Evolutionary conservation across 1,284 basidiomycete species (phyloP), one percentile per base, ranked within the genome.

Genomic region (Ceratobasidium sp.): DNA sequence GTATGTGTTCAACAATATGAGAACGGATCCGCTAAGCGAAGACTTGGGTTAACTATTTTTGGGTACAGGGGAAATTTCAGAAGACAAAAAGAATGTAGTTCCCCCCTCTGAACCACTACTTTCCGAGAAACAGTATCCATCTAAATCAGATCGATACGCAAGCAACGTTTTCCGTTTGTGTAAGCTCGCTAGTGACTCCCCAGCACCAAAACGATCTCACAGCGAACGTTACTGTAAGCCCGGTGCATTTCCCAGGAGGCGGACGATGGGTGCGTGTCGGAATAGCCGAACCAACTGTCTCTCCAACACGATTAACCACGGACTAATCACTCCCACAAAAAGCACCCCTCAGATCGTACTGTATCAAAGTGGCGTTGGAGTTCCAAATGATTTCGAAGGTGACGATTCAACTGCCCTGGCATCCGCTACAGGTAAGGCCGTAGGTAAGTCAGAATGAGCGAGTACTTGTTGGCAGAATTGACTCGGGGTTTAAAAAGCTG

Each of bases 281-380:
- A 28, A 28, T 56, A 28, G 5, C 39, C 39, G 13, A 42, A 42
- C 5, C 39, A 13, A 13, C 5, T 5, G 39, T 42, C 39, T 6
- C 39, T 42, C 39, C 13, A 53, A 53, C 20, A 7, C 51, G 51
- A 17, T 20, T 53, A 20, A n/a, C 7, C 51, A 53, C 20, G 26
- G 20, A 20, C 51, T 20, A 47, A n/a, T 53, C 51, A 42, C 39
- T 42, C 7, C 5, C 5, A 5, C 39, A 8, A 8, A 47, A 47
- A 47, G 45, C 20, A 20, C 17, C 20, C 45, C 7, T 20, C 76
- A 77, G 31, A 63, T 77, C 49, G 73, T 75, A 10, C 47, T 63
- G 28, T 77, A 77, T 60, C 76, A 77, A 60, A 76, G 71, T 31
- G 76, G 76, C 11, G 51, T 77, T 23, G 76, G 76, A 26, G 47